Evolutionary conservation across 2,329 filamentous ascomycete species (phyloP), one percentile per base, ranked within the genome.

Genomic region (Zarea fungicola): DNA sequence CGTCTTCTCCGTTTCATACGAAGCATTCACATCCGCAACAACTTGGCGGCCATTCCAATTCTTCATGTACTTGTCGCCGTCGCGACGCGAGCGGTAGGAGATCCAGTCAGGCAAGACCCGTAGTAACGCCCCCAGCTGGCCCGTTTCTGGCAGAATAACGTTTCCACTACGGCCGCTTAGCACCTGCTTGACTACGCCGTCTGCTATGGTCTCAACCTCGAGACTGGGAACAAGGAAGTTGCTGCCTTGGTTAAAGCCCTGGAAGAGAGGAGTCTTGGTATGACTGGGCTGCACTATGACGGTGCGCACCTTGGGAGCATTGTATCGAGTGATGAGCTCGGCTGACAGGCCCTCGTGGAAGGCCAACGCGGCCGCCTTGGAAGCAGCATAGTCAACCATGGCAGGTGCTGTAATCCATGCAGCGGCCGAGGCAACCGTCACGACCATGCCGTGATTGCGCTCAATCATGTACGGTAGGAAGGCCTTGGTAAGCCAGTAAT

Each of bases 361-460:
- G 3, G 79, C 69, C 19, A 86, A 62, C 1, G 82, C 77, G 0
- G 81, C 84, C 1, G 84, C 77, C 66, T 89, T 89, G 54, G 75
- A 78, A 7, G 80, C 74, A 2, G 74, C 71, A 65, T 89, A 89
- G 65, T 88, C 84, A 31, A 83, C 77, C 72, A 87, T 77, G 56
- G 75, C 75, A 3, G 84, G 79, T 0, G 80, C 75, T 1, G 76
- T 70, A 7, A 81, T 56, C 66, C 79, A 87, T 11, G 77, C 76
- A 0, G 84, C 83, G 42, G 80, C 72, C 2, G 77, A 83, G 13
- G 85, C 80, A 19, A 89, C 75, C 1, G 83, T 89, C 19, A 89
- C 83, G 34, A 89, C 64, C 74, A 86, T 86, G 52, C 86, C 85
- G 66, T 89, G 85, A 66, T 88, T 81, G 11, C 60, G 61, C 7